Evolutionary conservation across 495 filamentous ascomycete genomes (phyloP), one percentile per base, ranked within the genome.

Genomic region (Polyplosphaeria fusca): DNA sequence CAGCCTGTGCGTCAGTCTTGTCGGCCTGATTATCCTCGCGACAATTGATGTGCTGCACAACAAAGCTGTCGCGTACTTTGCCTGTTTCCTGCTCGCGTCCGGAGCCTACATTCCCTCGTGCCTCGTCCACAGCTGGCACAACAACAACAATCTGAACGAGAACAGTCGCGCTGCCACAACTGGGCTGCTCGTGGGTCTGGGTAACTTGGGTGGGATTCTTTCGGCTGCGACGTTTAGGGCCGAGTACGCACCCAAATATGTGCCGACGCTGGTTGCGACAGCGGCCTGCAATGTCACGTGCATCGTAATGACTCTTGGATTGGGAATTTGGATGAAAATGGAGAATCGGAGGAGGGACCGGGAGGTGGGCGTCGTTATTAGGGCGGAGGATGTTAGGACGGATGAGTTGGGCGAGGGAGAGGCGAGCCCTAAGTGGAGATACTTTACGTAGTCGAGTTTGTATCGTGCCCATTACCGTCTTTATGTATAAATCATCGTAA

Each of bases 121-220:
- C 25, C 40, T 67, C 19, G 52, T 64, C 18, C 61, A 64, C 41
- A 40, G 37, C 22, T 67, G 64, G 64, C 64, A 64, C 53, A 60
- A 64, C 44, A 61, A 61, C 41, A 67, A 60, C 49, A 64, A 56
- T n/a, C 50, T 50, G 12, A 47, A 55, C 22, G 61, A 64, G 46
- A 64, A 60, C 30, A 46, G 61, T 0, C 69, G 73, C 0, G 73
- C 73, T 2, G 72, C 69, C 5, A 72, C 70, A 37, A 73, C 72
- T 1, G 73, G 74, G 0, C 65, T 75, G 61, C 68, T 64, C 5
- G 57, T 64, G 18, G 28, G 64, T 19, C 37, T 49, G 24, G 46
- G 52, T 12, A 50, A 58, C 25, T 37, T 61, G 1, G 56, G 56
- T 2, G 49, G 48, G 18, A 60, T 60, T 41, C 27, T 60, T 5